A percentile compares a stretch with the other conserved stretches of the same genome.
Conservation (phyloP, 2,329 filamentous ascomycete species). For the Lachnellula suecica region DNA sequence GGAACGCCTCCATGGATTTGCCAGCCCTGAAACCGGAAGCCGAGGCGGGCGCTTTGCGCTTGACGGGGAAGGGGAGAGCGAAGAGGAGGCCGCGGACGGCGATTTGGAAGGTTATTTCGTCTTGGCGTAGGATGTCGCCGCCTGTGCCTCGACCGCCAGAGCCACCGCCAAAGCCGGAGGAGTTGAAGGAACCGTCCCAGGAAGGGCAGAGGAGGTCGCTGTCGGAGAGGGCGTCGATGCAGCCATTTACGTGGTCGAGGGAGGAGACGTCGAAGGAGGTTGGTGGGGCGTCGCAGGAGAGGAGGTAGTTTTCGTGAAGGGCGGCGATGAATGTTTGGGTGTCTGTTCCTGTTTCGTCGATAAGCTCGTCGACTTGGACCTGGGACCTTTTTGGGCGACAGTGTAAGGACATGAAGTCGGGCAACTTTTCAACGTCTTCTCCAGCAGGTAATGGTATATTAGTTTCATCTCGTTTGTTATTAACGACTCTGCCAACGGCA, state of each 20-base stretch:
- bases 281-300: constrained; percentile 69
- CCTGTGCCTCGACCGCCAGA: constrained; percentile 51
- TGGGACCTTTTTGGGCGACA: constrained; percentile 62
- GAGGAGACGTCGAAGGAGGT: constrained; percentile 56
- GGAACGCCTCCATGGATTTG: constrained; percentile 63
- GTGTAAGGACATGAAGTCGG: constrained; percentile 55
- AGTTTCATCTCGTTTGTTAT: constrained; percentile 80
- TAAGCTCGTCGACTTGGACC: constrained; percentile 71
- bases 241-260: constrained; percentile 78
- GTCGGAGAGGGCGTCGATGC: constrained; percentile 82
- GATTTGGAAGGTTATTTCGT: constrained; percentile 91
- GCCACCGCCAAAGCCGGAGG: constrained; percentile 50
- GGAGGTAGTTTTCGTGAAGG: constrained; percentile 88
- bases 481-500: constrained; percentile 91
- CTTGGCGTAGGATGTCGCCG: constrained; percentile 79
- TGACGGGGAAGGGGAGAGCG: constrained; percentile 82
- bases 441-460: constrained; percentile 37
- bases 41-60: constrained; percentile 51
- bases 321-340: constrained; percentile 86
- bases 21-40: constrained; percentile 27
- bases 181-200: constrained; percentile 66
- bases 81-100: constrained; percentile 86
- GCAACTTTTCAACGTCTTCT: constrained; percentile 54
- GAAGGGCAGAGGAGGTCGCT: constrained; percentile 82
- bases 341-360: constrained; percentile 92